phyloP scores from a whole-genome alignment of 768 basidiomycete genomes.

The Boletus rufocinnamomeus region DNA sequence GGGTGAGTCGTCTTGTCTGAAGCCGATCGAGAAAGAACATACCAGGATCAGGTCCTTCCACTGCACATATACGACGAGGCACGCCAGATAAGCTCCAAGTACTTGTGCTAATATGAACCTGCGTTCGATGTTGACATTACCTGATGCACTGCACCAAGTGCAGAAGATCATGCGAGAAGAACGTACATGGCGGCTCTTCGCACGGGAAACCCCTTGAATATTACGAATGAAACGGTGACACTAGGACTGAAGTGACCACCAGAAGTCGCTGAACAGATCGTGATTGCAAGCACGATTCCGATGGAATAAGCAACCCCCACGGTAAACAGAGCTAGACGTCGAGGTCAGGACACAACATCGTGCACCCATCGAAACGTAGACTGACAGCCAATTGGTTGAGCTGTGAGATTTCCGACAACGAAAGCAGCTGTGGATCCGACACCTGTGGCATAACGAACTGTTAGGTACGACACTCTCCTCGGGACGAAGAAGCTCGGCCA shows the following conservation, averaged over 20 bases:
- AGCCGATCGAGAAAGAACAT: slow-evolving; percentile 44
- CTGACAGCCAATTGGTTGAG: slow-evolving; percentile 52
- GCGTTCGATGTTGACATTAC: slow-evolving; percentile 13
- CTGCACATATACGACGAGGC: slow-evolving; percentile 59
- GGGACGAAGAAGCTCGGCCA: slow-evolving; percentile 9
- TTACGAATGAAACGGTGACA: slow-evolving; percentile 51
- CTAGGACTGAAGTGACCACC: slow-evolving; percentile 70
- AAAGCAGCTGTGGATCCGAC: slow-evolving; percentile 56
- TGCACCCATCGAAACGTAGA: slow-evolving; percentile 7
- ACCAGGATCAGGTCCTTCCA: slow-evolving; percentile 56
- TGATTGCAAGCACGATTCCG: slow-evolving; percentile 61
- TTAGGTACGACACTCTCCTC: neutral
- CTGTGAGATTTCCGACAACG: slow-evolving; percentile 47
- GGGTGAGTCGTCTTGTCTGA: slow-evolving; percentile 14
- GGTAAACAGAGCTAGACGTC: slow-evolving; percentile 50
- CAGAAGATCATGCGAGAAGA: slow-evolving; percentile 11
- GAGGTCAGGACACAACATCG: neutral
- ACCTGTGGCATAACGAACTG: slow-evolving; percentile 34
- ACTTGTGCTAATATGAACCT: slow-evolving; percentile 71
- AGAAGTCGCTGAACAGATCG: slow-evolving; percentile 52
- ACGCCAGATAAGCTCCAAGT: slow-evolving; percentile 64
- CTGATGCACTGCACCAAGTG: neutral
- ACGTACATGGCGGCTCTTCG: slow-evolving; percentile 52
- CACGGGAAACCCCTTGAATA: slow-evolving; percentile 58
- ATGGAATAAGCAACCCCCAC: slow-evolving; percentile 59